Evolutionary conservation across 495 filamentous ascomycete genomes (phyloP).

Genomic region (Achaetomiella virescens): DNA sequence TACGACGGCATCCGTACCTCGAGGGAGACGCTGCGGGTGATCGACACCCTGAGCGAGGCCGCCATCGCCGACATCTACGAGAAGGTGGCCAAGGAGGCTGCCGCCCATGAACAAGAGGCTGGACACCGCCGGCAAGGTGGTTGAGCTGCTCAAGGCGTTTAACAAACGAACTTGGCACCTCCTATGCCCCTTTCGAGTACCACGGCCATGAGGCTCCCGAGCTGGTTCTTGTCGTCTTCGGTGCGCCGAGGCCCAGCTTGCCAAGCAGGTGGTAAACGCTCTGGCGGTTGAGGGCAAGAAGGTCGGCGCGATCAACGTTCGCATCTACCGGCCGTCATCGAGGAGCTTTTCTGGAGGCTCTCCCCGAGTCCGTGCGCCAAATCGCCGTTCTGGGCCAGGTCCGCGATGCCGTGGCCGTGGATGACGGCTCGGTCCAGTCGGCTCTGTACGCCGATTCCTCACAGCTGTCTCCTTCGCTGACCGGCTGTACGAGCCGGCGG

Average conservation of each 20-base stretch:
- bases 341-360: conserved; percentile 77
- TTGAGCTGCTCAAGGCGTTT: conserved; percentile 69
- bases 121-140: conserved; percentile 65
- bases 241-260: conserved; percentile 78
- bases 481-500: conserved; percentile 50
- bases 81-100: conserved; percentile 53
- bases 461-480: conserved; percentile 74
- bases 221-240: conserved; percentile 82
- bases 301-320: conserved; percentile 83
- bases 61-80: conserved; percentile 67
- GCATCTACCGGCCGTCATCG: conserved; percentile 92
- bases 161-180: conserved; percentile 91
- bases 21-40: conserved; percentile 76
- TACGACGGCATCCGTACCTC: conserved; percentile 87
- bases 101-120: conserved; percentile 62
- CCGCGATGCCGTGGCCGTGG: conserved; percentile 43
- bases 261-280: conserved; percentile 70
- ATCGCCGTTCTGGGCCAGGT: conserved; percentile 66
- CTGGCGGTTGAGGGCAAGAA: conserved; percentile 64
- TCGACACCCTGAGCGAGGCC: conserved; percentile 71
- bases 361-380: conserved; percentile 67
- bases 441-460: conserved; percentile 81
- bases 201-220: conserved; percentile 73
- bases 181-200: conserved; percentile 91
- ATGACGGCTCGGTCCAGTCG: conserved; percentile 69